These are phyloP conservation scores for Wickerhamiella lipophila DNA, from an alignment of 805 yeast genomes.

Conservation along the genomic window DNA sequence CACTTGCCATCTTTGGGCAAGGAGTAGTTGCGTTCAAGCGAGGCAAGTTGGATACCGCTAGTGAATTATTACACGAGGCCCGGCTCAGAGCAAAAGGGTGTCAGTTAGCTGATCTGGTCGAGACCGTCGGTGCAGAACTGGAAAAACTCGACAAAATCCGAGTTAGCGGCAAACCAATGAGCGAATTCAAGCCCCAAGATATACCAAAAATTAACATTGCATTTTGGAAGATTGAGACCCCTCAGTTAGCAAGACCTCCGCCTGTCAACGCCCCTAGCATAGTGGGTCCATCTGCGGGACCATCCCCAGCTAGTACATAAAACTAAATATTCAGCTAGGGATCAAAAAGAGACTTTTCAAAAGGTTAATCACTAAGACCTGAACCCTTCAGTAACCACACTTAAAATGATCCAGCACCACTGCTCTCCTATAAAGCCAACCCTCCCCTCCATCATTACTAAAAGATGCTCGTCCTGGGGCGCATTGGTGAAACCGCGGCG, in stretches of 20 bases:
- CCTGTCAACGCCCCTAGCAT: background rate
- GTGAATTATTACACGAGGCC: constrained; percentile 51
- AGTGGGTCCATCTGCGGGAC: background rate
- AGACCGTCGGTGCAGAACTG: constrained; percentile 55
- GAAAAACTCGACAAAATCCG: constrained; percentile 33
- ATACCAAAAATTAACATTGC: constrained; percentile 10
- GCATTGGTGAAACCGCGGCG: constrained; percentile 12
- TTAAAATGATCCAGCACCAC: background rate
- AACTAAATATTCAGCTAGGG: too few relatives aligned
- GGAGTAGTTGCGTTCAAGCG: constrained; percentile 66
- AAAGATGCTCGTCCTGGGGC: constrained; percentile 9
- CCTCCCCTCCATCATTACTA: background rate
- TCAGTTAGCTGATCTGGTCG: constrained; percentile 48
- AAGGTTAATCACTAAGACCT: too few relatives aligned
- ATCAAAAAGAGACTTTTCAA: too few relatives aligned
- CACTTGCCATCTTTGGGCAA: constrained; percentile 70
- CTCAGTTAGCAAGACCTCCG: constrained; percentile 1
- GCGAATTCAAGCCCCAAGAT: constrained; percentile 8
- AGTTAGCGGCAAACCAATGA: constrained; percentile 2
- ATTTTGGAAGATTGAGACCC: constrained; percentile 12
- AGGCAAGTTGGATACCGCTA: constrained; percentile 45
- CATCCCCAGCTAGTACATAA: too few relatives aligned
- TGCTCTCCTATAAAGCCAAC: background rate
- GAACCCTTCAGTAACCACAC: too few relatives aligned
- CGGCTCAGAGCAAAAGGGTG: constrained; percentile 55